Evolutionary conservation across 495 filamentous ascomycete genomes (phyloP).

Genomic region (Penicillium subrubescens): DNA sequence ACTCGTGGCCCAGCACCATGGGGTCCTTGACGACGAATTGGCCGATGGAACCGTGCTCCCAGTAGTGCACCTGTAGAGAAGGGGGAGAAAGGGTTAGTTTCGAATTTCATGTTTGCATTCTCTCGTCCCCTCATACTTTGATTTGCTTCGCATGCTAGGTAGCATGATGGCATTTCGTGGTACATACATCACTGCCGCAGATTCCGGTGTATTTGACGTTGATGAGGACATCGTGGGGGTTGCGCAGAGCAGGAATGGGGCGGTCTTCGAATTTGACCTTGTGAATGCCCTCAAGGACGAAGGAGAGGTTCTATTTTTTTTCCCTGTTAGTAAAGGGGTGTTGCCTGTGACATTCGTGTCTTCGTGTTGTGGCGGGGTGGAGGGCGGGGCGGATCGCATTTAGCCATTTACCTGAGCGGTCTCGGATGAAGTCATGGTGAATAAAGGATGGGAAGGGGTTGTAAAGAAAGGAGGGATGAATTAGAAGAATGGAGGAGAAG

Average conservation of each 20-base stretch:
- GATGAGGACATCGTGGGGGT: constrained; percentile 75
- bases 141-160: no score
- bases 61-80: constrained; percentile 73
- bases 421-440: constrained; percentile 16
- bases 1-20: constrained; percentile 95
- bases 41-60: constrained; percentile 81
- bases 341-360: background rate
- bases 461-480: background rate
- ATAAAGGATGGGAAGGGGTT: background rate
- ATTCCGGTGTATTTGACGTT: constrained; percentile 87
- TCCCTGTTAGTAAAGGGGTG: constrained; percentile 6
- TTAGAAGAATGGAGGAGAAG: background rate
- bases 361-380: background rate
- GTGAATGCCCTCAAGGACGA: constrained; percentile 74
- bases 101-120: background rate
- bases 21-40: constrained; percentile 78
- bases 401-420: constrained; percentile 28
- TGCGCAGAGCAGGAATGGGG: constrained; percentile 67
- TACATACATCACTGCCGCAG: constrained; percentile 79
- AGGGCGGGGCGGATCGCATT: constrained; percentile 3
- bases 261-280: constrained; percentile 74
- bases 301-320: constrained; percentile 76
- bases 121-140: background rate
- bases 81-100: background rate
- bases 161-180: background rate